These are phyloP conservation scores for Xylariaceae sp. DNA, from an alignment of 2,329 filamentous ascomycete species.

Conservation along the genomic window DNA sequence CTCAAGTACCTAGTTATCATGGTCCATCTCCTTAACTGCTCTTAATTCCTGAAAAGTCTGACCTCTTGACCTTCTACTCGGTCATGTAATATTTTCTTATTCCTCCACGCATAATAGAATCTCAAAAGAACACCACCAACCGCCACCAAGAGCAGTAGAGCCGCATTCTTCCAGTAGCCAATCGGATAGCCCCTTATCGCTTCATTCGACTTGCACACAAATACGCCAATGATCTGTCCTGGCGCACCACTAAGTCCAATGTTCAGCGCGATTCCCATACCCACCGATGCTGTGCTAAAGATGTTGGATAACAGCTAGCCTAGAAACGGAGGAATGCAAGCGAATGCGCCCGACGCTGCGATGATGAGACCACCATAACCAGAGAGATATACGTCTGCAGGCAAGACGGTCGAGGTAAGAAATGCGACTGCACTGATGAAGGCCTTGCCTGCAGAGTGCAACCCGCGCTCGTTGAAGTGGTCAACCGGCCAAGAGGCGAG, in stretches of 20 bases:
- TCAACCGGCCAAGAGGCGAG: conserved; percentile 67
- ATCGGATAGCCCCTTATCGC: conserved; percentile 68
- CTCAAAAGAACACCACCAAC: conserved; percentile 48
- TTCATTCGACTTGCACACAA: conserved; percentile 73
- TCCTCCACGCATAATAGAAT: conserved; percentile 61
- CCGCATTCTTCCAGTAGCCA: conserved; percentile 64
- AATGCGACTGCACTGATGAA: conserved; percentile 57
- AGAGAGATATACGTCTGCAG: conserved; percentile 61
- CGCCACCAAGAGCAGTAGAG: conserved; percentile 45
- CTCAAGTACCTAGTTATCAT: too few relatives aligned
- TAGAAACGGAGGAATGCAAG: conserved; percentile 72
- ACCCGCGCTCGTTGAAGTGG: conserved; percentile 60
- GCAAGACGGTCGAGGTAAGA: conserved; percentile 67
- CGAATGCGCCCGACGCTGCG: conserved; percentile 69
- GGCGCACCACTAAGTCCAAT: conserved; percentile 70
- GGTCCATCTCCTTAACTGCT: too few relatives aligned
- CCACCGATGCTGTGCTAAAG: conserved; percentile 68
- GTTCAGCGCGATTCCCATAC: conserved; percentile 74
- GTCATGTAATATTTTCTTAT: conserved; percentile 45
- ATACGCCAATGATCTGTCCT: conserved; percentile 75
- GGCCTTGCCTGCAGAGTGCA: conserved; percentile 52
- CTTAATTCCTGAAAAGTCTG: conserved; percentile 50
- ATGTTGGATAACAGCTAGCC: conserved; percentile 75
- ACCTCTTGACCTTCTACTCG: conserved; percentile 42
- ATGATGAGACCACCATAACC: conserved; percentile 76